Evolutionary conservation across 2,329 filamentous ascomycete species (phyloP), one percentile per base, ranked within the genome.

Genomic region (Ilyonectria destructans): DNA sequence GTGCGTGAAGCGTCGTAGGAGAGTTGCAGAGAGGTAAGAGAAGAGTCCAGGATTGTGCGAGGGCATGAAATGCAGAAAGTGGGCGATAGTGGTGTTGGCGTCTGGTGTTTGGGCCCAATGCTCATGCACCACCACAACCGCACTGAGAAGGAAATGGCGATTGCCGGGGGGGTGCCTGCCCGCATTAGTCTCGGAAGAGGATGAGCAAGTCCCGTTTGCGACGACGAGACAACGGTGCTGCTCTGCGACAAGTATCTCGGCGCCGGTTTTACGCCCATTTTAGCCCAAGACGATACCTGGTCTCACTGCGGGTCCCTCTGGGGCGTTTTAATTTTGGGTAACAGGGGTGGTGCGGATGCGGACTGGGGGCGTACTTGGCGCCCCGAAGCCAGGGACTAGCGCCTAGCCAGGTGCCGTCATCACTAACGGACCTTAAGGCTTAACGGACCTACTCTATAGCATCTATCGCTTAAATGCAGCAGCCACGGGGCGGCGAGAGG

Each of bases 261-360:
- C 33, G 52, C 45, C 23, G 29, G 45, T 37, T 56, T 58, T 48
- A n/a, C 40, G n/a, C 40, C n/a, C 40, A 43, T 33, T 54, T 56
- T 40, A n/a, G 59, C 58, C 65, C 55, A 9, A 4, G 12, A 12
- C 40, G 67, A 45, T 76, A 76, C 74, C 58, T 73, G 29, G 12
- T 43, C 57, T 62, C 61, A 58, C 54, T 65, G 57, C 62, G 65
- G 63, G 35, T 65, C 35, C 60, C 33, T 23, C 23, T 49, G 67
- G 65, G 69, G 65, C 54, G 55, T 72, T 72, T 74, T 77, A 78
- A 78, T 78, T 69, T 78, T 75, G 75, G 69, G 71, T 69, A 75
- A 75, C 77, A 75, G 66, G 77, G 77, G 61, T 71, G 23, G 21
- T 65, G 58, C 73, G 71, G 73, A 68, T 69, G 69, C 69, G 65